These are phyloP conservation scores for Fusarium musae DNA, from an alignment of 2,329 filamentous ascomycete species.

Conservation along the genomic window DNA sequence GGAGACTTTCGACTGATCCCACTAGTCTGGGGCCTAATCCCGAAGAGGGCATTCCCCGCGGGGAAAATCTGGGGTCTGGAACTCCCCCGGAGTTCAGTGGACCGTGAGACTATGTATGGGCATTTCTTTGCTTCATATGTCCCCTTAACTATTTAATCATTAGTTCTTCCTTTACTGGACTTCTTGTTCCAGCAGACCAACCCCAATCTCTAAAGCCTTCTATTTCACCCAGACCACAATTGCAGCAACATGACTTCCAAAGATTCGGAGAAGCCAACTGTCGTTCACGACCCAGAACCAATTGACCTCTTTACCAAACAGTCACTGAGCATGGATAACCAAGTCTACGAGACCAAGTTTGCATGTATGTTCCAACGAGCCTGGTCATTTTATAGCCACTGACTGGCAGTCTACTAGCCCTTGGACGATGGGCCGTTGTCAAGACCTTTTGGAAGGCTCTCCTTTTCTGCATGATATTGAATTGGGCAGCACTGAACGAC, in stretches of 20 bases:
- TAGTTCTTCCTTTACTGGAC: too few relatives aligned
- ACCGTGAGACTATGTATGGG: not conserved
- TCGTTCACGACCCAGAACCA: not conserved
- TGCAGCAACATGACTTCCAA: not conserved
- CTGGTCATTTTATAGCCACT: not conserved
- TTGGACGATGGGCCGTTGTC: slow-evolving; percentile 2
- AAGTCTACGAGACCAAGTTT: not conserved
- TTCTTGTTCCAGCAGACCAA: not conserved
- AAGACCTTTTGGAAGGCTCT: slow-evolving; percentile 3
- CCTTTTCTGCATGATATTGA: slow-evolving; percentile 11
- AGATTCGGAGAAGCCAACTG: not conserved
- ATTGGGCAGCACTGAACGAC: slow-evolving; percentile 1
- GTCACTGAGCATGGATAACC: not conserved
- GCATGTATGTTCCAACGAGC: not conserved
- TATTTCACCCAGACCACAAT: too few relatives aligned
- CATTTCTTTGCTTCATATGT: not conserved
- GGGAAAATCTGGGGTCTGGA: not conserved
- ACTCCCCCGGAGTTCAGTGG: not conserved
- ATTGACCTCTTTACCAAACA: not conserved
- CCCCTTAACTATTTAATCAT: not conserved
- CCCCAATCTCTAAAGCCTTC: not conserved
- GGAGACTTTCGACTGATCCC: not conserved
- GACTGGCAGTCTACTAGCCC: not conserved
- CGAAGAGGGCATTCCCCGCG: not conserved
- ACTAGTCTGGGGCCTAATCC: not conserved